A percentile compares a stretch with the other conserved stretches of the same genome.
These are phyloP conservation scores for Urtica urens DNA, from an alignment of 306 rosid genomes.

Conservation along the genomic window DNA sequence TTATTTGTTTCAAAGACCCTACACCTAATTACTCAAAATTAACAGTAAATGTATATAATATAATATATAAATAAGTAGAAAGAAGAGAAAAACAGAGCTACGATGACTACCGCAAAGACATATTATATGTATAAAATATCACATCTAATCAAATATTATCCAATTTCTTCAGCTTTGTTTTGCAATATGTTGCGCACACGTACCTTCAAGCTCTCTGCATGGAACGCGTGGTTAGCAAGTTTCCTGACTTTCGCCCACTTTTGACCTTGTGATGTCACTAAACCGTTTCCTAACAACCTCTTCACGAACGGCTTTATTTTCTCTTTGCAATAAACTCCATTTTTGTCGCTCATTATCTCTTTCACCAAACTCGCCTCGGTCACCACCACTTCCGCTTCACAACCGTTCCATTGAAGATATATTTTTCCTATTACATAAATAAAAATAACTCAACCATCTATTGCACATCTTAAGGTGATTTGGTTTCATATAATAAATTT, in stretches of 20 bases:
- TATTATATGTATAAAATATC: too few relatives aligned
- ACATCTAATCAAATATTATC: too few relatives aligned
- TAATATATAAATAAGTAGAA: neutral
- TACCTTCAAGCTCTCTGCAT: conserved; percentile 20
- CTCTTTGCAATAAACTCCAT: conserved; percentile 4
- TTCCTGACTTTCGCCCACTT: conserved; percentile 20
- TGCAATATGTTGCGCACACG: too few relatives aligned
- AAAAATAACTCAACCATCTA: neutral
- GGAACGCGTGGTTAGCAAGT: conserved; percentile 10
- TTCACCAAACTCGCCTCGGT: conserved; percentile 21
- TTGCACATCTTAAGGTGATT: too few relatives aligned
- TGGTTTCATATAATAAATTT: too few relatives aligned
- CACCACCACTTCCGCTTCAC: conserved; percentile 11
- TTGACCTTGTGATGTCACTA: conserved; percentile 9
- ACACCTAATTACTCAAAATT: neutral
- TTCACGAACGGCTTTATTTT: neutral
- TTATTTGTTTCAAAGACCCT: too few relatives aligned
- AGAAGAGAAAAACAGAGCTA: neutral
- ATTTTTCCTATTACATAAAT: conserved; percentile 18
- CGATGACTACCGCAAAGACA: too few relatives aligned
- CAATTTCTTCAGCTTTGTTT: too few relatives aligned
- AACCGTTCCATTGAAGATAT: conserved; percentile 24
- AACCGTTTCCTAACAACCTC: conserved; percentile 25
- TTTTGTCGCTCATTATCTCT: conserved; percentile 15
- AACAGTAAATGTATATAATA: neutral